Base-by-base conservation (phyloP, 805 yeast species). In the Hyphopichia homilentoma region DNA sequence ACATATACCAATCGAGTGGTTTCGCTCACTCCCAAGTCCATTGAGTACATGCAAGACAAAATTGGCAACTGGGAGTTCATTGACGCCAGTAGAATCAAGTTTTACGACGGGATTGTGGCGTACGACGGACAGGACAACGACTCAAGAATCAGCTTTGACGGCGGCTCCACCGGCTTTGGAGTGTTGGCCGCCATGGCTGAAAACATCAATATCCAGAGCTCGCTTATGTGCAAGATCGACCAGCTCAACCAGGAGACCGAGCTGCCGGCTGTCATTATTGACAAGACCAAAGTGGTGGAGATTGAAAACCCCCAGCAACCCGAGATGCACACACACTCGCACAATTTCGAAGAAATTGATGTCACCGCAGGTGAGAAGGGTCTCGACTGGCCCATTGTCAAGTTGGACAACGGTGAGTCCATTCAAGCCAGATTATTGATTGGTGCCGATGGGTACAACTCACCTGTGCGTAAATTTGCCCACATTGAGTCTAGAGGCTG, bases 391-490 rank as follows among this genome's bases (percentile, higher is more conserved):
- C 97, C 97, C 1, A 51, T 77, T 6, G 79, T 90, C 9, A 65
- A 72, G 16, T 63, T 89, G 9, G 73, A 76, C 9, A 74, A 73
- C 40, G 97, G 96, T 1, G 73, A 74, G 9, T 42, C 50, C 8
- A 66, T 81, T 31, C 74, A 75, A 47, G 73, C 95, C 0, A 69
- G 96, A 34, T 65, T 89, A n/a, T 64, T 89, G 14, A 77, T 93
- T 11, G 98, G 98, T 6, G 95, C 96, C 24, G 98, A 93, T 55
- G 98, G 98, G 1, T 87, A 79, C 55, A 86, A 88, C 55, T 88
- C 97, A 1, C 96, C 97, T 0, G 97, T 84, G 5, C 73, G 97
- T 29, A 70, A 73, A 41, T 89, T 73, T 50, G 82, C 97, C 0
- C 79, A 75, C 2, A 88, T 93, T 34, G 81, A 79, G 50, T 77